Percentiles rank a stretch among this genome's conserved stretches.
These are phyloP conservation scores for Colletotrichum caudatum DNA, from an alignment of 2,329 filamentous ascomycete species.

Conservation along the genomic window DNA sequence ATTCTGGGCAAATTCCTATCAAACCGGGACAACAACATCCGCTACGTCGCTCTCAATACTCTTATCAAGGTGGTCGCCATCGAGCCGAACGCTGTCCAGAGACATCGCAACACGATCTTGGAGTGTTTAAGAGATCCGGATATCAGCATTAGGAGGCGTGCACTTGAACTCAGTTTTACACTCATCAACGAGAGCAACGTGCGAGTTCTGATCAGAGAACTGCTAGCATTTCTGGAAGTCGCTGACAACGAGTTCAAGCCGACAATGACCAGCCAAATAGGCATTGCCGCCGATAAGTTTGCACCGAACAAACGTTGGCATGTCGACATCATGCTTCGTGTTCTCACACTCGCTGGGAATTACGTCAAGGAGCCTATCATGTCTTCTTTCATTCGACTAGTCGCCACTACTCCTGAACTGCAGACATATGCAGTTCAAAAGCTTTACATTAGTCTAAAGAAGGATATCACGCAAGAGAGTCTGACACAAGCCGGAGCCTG, in stretches of 20 bases:
- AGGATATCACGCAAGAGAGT: constrained; percentile 97
- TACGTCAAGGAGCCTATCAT: constrained; percentile 98
- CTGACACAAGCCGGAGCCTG: constrained; percentile 92
- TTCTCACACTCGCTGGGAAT: constrained; percentile 92
- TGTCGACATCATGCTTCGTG: constrained; percentile 95
- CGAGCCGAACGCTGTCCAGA: constrained; percentile 96
- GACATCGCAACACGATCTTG: constrained; percentile 96
- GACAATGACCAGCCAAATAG: constrained; percentile 97
- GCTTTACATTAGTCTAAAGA: constrained; percentile 88
- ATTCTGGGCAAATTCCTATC: constrained; percentile 97
- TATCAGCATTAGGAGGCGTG: constrained; percentile 95
- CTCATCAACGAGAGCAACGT: constrained; percentile 98
- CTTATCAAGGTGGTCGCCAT: constrained; percentile 98
- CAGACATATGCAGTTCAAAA: constrained; percentile 98
- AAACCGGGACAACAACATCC: constrained; percentile 99
- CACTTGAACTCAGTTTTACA: constrained; percentile 97
- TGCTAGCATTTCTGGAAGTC: constrained; percentile 94
- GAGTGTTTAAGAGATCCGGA: constrained; percentile 97
- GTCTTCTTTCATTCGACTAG: constrained; percentile 94
- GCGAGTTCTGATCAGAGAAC: constrained; percentile 89
- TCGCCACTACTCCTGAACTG: constrained; percentile 92
- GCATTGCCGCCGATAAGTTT: constrained; percentile 94
- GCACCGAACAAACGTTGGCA: constrained; percentile 99
- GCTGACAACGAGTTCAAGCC: constrained; percentile 99
- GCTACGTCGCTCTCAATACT: constrained; percentile 97